Evolutionary conservation across 345 rosid genomes (phyloP), one percentile per base, ranked within the genome.

Genomic region (Erodium maritimum): DNA sequence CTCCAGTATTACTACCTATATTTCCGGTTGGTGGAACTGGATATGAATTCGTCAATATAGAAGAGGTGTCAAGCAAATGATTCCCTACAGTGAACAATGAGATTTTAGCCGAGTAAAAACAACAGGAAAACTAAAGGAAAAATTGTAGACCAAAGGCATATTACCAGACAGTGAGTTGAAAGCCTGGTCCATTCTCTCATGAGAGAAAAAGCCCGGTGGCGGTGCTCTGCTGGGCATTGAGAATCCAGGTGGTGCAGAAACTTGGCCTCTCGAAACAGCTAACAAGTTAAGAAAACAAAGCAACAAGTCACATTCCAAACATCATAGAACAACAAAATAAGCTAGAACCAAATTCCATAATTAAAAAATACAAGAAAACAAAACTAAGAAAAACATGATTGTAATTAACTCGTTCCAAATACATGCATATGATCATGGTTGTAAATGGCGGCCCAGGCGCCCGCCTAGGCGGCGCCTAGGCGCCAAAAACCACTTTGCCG

Each of bases 181-280:
- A 66, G 68, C 55, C 52, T 69, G 75, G 59, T 78, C 79, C 18
- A 65, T 50, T 72, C 87, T 83, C 61, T 75, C 90, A 24, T 80
- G 83, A 23, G 84, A 77, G 67, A 87, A 75, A 75, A 91, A 91
- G 52, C 98, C 96, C 0, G 48, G 98, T 7, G 98, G 96, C 23
- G 98, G 96, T 56, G 88, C 79, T 73, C 88, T 82, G 69, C 69
- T 88, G 58, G 93, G 88, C 19, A 74, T 75, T 51, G 93, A 71
- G 63, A 91, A 88, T 67, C 98, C 96, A 50, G 98, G 98, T 12
- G 95, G 96, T 23, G 84, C 93, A 34, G 86, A 80, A 51, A 82
- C 65, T 68, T 80, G 96, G 70, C 84, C 61, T 59, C 93, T 78
- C 16, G 91, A 72, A 72, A 63, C 80, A 52, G 71, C 70, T 68